Evolutionary conservation across 345 rosid genomes (phyloP), one percentile per base, ranked within the genome.

Genomic region (Corymbia maculata): DNA sequence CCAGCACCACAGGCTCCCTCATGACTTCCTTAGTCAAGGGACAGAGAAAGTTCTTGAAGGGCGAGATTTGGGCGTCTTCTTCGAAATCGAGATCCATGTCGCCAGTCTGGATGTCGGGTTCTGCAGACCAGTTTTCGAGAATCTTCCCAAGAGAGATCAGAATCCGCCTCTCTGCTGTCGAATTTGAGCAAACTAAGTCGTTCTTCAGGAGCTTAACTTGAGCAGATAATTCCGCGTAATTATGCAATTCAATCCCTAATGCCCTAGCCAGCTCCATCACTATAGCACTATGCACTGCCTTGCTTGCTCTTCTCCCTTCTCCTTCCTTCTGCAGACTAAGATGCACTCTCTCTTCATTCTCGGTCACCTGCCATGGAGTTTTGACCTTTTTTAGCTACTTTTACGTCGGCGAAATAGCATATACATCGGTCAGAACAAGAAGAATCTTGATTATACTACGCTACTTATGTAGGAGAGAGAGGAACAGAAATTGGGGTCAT

Each of bases 1-100:
- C 93, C 87, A 93, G 86, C 66, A 91, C 90, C 82, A 93, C 92
- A 7, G 93, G 93, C n/a, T 92, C 93, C 90, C 88, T 92, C 94
- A 90, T 92, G 44, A 89, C 91, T n/a, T 93, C 91, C 86, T 92
- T 93, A 6, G 93, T 93, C 90, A 92, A 87, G 11, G 94, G 94
- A 85, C 94, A 92, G 5, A 75, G 84, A 21, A 75, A 75, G 49
- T 75, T 75, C 84, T 75, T 75, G 49, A 91, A 91, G 8, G 94
- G 91, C 50, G 87, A 86, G 88, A 93, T 87, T 89, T 90, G 89
- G 8, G 90, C 89, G 32, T 91, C 92, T 16, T 92, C 94, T 86
- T 91, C 92, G 28, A 87, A 84, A 75, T 90, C 89, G 17, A 80
- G 55, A 79, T 85, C 91, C 75, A 68, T 47, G 36, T 85, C 82